Base-by-base conservation (phyloP, 164 flowering plant genomes). In the Nymphaea thermarum region DNA sequence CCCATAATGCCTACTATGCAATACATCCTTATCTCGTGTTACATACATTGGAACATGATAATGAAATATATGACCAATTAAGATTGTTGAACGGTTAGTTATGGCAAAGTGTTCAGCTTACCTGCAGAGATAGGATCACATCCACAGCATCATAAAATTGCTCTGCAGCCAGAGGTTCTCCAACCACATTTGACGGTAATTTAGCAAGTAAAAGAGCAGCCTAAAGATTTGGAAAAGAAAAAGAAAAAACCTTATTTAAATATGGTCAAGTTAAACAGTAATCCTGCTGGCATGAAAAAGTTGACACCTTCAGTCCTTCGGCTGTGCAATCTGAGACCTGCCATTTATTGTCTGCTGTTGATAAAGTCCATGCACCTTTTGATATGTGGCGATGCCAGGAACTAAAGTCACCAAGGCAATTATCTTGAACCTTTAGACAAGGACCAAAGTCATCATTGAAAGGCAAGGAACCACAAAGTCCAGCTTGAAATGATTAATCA, bases 341-440 rank as follows among this genome's bases (percentile, higher is more conserved):
- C 87, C 90, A 86, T 18, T 83, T 83, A 62, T 80, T 74, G 60
- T 84, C 87, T 3, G 73, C 75, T 15, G 80, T 82, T 0, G 90
- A 82, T 68, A 86, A 86, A 41, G 84, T 72, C 87, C 87, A 47
- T 47, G 55, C 7, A 47, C 55, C 55, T 2, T 47, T 47, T 7
- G 55, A 47, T 47, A 47, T 47, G 75, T 84, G 84, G 3, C 86
- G 81, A 71, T 80, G 80, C 82, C 80, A 78, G 0, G 66, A 25
- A 4, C 59, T 68, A 42, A 70, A 51, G 44, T 82, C 67, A 6
- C 76, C 78, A 3, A 70, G 62, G 64, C 77, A 65, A 53, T 85
- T 55, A 64, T 51, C 57, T 43, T 64, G 60, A 14, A 82, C 70
- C 86, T 83, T 66, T 62, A 62, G 61, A 67, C 1, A 60, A 44